phyloP scores from a whole-genome alignment of 2,329 filamentous ascomycete species.

The Ophiocordyceps sinensis region DNA sequence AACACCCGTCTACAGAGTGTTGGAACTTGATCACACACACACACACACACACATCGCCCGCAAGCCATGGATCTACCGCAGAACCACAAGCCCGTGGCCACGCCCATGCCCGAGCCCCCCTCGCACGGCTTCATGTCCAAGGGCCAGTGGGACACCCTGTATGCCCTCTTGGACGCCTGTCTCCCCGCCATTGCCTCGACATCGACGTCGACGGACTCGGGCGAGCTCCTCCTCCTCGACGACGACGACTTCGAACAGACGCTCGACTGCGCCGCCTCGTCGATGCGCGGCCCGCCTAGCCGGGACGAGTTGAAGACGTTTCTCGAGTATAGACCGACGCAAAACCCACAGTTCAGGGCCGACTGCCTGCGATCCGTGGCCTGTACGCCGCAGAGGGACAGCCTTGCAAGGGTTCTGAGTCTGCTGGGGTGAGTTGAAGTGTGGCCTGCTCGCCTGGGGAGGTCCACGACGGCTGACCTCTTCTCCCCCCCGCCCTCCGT shows the following conservation, averaged over 20 bases:
- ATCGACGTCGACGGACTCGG: slow-evolving; percentile 15
- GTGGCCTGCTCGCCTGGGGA: not conserved
- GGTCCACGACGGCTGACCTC: not conserved
- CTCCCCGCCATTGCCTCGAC: slow-evolving; percentile 42
- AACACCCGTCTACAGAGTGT: no score
- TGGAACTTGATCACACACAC: no score
- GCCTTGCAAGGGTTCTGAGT: slow-evolving; percentile 24
- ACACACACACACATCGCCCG: no score
- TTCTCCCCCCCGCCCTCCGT: not conserved
- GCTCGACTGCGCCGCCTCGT: slow-evolving; percentile 22
- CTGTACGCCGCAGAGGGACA: slow-evolving; percentile 17
- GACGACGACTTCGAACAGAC: slow-evolving; percentile 34
- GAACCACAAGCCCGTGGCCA: slow-evolving; percentile 2
- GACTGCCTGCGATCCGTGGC: slow-evolving; percentile 29
- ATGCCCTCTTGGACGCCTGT: slow-evolving; percentile 41
- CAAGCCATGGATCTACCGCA: not conserved
- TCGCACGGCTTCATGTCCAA: slow-evolving; percentile 24
- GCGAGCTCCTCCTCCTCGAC: slow-evolving; percentile 25
- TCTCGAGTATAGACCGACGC: slow-evolving; percentile 35
- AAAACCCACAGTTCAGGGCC: slow-evolving; percentile 37
- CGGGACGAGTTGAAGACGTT: slow-evolving; percentile 34
- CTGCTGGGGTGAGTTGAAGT: slow-evolving; percentile 27
- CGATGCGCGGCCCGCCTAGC: slow-evolving; percentile 22
- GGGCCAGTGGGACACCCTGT: slow-evolving; percentile 38
- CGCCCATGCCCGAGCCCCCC: slow-evolving; percentile 13